Conservation (phyloP, 2,329 filamentous ascomycete genomes). For the Amesomyces nigricolor region DNA sequence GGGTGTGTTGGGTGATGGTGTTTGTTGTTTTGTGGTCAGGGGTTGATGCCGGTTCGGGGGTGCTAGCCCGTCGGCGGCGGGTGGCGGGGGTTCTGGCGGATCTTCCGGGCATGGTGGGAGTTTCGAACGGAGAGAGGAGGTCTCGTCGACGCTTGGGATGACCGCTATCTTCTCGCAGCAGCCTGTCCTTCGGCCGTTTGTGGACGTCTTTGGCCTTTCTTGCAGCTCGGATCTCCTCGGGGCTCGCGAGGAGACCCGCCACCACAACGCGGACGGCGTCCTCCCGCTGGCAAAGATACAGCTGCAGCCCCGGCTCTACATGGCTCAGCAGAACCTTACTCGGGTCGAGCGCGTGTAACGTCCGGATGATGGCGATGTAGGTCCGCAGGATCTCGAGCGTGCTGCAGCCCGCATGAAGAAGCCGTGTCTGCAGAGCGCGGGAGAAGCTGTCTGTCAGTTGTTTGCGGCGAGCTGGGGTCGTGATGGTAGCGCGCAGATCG, state of each 20-base stretch:
- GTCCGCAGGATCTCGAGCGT: conserved; percentile 70
- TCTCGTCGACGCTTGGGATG: neutral
- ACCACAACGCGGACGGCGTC: conserved; percentile 76
- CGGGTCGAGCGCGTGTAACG: conserved; percentile 68
- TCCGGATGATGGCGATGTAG: conserved; percentile 74
- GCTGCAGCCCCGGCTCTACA: conserved; percentile 65
- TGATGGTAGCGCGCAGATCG: conserved; percentile 66
- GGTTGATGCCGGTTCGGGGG: neutral
- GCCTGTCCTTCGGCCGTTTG: conserved; percentile 11
- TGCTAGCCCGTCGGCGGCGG: conserved; percentile 7
- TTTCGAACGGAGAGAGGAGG: conserved; percentile 8
- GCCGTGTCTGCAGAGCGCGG: conserved; percentile 55
- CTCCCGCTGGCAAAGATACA: conserved; percentile 68
- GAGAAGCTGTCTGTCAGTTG: conserved; percentile 67
- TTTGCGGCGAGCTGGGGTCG: conserved; percentile 60
- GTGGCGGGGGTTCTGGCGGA: conserved; percentile 1
- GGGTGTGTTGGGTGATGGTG: neutral
- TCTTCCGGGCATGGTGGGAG: conserved; percentile 11
- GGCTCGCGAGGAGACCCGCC: conserved; percentile 62
- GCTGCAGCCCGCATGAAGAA: conserved; percentile 70
- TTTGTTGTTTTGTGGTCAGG: neutral
- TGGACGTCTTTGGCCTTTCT: conserved; percentile 30
- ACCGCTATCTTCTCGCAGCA: neutral
- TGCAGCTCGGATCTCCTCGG: conserved; percentile 37
- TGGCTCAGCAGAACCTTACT: conserved; percentile 72